Percentiles rank a stretch among this genome's conserved stretches.
Evolutionary conservation across 83 land plant genomes (phyloP).

Genomic region (Isoetes engelmannii): DNA sequence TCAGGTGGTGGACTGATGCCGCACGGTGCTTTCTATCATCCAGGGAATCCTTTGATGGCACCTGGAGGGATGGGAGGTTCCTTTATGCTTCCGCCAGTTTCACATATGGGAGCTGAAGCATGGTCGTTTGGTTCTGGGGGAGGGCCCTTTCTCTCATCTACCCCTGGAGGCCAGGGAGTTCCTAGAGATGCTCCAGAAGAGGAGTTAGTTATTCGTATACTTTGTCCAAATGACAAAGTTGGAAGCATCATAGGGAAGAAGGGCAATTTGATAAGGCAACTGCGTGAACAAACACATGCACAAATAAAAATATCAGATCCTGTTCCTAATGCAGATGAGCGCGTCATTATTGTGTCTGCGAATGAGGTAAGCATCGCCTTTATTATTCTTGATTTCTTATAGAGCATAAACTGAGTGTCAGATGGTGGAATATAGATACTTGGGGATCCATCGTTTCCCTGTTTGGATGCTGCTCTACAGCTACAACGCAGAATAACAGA

Average conservation of each 20-base stretch:
- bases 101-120: slow-evolving; percentile 23
- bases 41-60: slow-evolving; percentile 23
- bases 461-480: slow-evolving; percentile 38
- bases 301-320: slow-evolving; percentile 51
- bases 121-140: not conserved
- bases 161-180: slow-evolving; percentile 1
- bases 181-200: slow-evolving; percentile 26
- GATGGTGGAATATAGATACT: slow-evolving; percentile 29
- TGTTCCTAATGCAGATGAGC: slow-evolving; percentile 47
- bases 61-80: too few relatives aligned
- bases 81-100: slow-evolving; percentile 24
- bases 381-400: too few relatives aligned
- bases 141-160: not conserved
- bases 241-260: slow-evolving; percentile 64
- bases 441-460: slow-evolving; percentile 49
- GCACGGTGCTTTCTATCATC: slow-evolving; percentile 8
- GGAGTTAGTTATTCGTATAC: slow-evolving; percentile 37
- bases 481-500: slow-evolving; percentile 49
- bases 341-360: slow-evolving; percentile 41
- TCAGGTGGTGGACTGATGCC: slow-evolving; percentile 34
- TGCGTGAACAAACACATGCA: slow-evolving; percentile 54
- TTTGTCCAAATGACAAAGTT: slow-evolving; percentile 51
- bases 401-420: too few relatives aligned
- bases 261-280: slow-evolving; percentile 41
- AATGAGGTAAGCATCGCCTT: slow-evolving; percentile 5